These are phyloP conservation scores for Mallotus nudiflorus DNA, from an alignment of 345 rosid genomes.

Conservation along the genomic window DNA sequence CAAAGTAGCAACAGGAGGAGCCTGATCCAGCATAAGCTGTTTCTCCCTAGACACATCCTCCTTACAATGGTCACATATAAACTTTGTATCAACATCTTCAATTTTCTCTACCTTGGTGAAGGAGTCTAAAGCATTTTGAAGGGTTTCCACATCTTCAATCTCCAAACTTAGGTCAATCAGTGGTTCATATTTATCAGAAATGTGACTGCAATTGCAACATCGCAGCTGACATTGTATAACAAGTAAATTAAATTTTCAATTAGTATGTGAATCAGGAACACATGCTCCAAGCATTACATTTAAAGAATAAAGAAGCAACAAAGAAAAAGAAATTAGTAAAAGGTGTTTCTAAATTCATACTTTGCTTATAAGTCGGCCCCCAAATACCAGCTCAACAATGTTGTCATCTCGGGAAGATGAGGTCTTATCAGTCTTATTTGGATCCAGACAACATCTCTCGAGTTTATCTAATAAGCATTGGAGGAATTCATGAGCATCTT, in stretches of 20 bases:
- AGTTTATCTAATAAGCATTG: constrained; percentile 72
- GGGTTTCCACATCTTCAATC: constrained; percentile 58
- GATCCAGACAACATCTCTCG: constrained; percentile 56
- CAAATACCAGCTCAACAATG: constrained; percentile 59
- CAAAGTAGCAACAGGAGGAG: constrained; percentile 66
- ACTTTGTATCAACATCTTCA: constrained; percentile 57
- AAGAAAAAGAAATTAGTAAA: neutral
- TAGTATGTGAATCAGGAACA: neutral
- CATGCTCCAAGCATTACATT: neutral
- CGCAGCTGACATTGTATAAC: constrained; percentile 44
- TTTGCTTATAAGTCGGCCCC: constrained; percentile 70
- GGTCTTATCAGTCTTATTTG: constrained; percentile 19
- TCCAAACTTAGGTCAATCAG: constrained; percentile 74
- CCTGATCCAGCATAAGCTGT: constrained; percentile 69
- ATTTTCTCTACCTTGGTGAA: constrained; percentile 78
- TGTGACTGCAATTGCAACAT: constrained; percentile 67
- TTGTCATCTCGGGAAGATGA: constrained; percentile 34
- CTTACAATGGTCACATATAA: constrained; percentile 69
- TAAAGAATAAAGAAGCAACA: neutral
- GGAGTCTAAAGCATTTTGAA: constrained; percentile 60
- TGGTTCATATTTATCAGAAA: constrained; percentile 61
- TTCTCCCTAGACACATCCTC: constrained; percentile 67
- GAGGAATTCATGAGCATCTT: constrained; percentile 90
- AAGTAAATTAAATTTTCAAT: neutral
- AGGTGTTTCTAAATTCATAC: constrained; percentile 34